Base-by-base conservation (phyloP, 805 yeast species). In the Saturnispora zaruensis region DNA sequence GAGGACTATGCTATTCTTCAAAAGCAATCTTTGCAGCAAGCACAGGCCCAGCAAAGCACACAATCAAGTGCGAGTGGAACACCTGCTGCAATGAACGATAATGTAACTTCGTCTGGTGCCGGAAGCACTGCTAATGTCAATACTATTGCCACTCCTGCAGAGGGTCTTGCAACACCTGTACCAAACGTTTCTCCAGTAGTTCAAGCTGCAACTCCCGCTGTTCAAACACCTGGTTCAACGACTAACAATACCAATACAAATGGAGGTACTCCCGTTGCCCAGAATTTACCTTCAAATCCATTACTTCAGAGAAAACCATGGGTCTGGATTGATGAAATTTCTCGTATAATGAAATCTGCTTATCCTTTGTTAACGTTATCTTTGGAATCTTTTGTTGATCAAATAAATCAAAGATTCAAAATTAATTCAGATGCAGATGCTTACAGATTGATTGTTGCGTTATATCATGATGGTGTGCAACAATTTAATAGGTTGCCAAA, bases 381-480 rank as follows among this genome's bases (percentile, higher is more conserved):
- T 0, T 74, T 95, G 55, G 99, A 93, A 66, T 88, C 98, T 0
- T 70, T 95, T 49, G 97, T 93, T 26, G 98, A 95, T 60, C 99
- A 95, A 70, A 87, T 93, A 49, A 84, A 83, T 60, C 96, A 89
- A 63, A 74, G 97, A 49, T 91, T 93, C 74, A 93, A 91, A 67
- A 83, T 95, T 34, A 84, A 86, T 42, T 87, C 93, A 1, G 99
- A 93, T 65, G 99, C 91, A 60, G 99, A 93, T 66, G 91, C 96
- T 1, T 95, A 93, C 66, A 74, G 99, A 56, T 73, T 93, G 49
- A 90, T 95, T 45, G 88, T 89, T 54, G 99, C 97, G 0, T 69
- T 93, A 50, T 75, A 93, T 54, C 88, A 88, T 60, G 99, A 93
- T 68, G 98, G 96, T 42, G 84, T 93, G 24, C 95, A 87, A 61